A percentile compares a stretch with the other conserved stretches of the same genome.
phyloP scores from a whole-genome alignment of 192 early-diverging fungal genomes.

The Pilaira anomala region DNA sequence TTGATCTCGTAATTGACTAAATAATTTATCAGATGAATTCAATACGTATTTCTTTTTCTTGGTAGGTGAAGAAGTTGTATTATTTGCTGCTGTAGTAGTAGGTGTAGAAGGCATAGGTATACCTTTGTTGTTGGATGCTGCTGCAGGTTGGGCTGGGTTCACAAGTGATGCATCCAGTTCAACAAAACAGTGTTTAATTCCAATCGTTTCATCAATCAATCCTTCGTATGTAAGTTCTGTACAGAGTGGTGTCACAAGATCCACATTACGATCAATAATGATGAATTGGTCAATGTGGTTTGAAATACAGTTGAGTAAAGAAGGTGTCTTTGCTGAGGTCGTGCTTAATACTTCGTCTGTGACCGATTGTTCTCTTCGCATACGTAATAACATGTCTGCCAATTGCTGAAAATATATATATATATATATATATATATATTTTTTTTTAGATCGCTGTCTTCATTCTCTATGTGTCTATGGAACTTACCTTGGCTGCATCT shows the following conservation, averaged over 20 bases:
- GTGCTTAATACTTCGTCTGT: constrained; percentile 46
- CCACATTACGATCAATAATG: constrained; percentile 87
- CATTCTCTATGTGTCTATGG: neutral
- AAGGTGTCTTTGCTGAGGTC: constrained; percentile 32
- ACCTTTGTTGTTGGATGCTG: neutral
- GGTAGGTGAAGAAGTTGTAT: constrained; percentile 29
- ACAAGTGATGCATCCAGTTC: constrained; percentile 70
- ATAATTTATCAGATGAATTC: constrained; percentile 79
- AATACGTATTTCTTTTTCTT: constrained; percentile 76
- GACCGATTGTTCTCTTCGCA: constrained; percentile 76
- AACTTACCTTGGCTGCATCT: constrained; percentile 64
- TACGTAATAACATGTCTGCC: constrained; percentile 75
- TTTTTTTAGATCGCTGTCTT: neutral
- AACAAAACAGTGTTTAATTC: constrained; percentile 73
- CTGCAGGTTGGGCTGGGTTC: constrained; percentile 31
- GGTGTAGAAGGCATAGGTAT: neutral
- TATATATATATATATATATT: neutral
- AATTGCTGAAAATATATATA: constrained; percentile 37
- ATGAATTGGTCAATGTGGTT: constrained; percentile 77
- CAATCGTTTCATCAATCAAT: constrained; percentile 90
- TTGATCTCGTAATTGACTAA: constrained; percentile 76
- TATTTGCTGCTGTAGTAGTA: constrained; percentile 24
- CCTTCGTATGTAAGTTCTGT: constrained; percentile 98
- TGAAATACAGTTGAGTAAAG: constrained; percentile 48
- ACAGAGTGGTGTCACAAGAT: constrained; percentile 87